Percentiles rank a stretch among this genome's conserved stretches.
phyloP scores from a whole-genome alignment of 2,329 filamentous ascomycete species.

The Sphaerostilbella broomeana region DNA sequence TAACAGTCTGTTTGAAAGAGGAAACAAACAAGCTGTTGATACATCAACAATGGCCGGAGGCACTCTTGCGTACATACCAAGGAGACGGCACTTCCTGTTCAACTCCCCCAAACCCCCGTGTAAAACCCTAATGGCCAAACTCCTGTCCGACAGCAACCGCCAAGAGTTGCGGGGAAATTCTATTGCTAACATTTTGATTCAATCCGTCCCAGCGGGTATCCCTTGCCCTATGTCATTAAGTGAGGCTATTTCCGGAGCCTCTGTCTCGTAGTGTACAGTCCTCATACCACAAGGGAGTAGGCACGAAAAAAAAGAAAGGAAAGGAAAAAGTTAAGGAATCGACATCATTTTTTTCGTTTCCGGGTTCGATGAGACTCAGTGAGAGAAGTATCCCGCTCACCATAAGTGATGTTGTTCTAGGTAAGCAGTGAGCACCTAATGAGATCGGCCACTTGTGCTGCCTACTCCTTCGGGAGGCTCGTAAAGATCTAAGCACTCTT shows the following conservation, averaged over 20 bases:
- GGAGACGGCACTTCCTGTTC: too few relatives aligned
- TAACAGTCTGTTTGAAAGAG: not conserved
- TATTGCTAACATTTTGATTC: constrained; percentile 4
- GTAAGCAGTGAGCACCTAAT: constrained; percentile 14
- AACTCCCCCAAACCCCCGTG: too few relatives aligned
- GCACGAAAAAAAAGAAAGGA: constrained; percentile 1
- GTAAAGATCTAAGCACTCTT: constrained; percentile 40
- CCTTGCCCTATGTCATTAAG: too few relatives aligned
- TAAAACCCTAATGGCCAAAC: too few relatives aligned
- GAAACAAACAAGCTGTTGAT: constrained; percentile 4
- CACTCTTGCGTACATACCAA: too few relatives aligned
- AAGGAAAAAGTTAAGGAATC: not conserved
- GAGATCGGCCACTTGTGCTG: constrained; percentile 23
- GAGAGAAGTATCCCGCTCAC: not conserved
- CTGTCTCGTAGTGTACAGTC: constrained; percentile 6
- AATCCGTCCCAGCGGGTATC: too few relatives aligned
- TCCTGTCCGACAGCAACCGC: too few relatives aligned
- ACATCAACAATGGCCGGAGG: too few relatives aligned
- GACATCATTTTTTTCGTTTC: not conserved
- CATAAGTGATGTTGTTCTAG: not conserved
- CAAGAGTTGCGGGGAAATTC: not conserved
- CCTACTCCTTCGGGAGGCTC: constrained; percentile 31
- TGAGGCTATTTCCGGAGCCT: not conserved
- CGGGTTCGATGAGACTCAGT: not conserved
- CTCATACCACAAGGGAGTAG: constrained; percentile 1